Conservation (phyloP, 164 flowering plant genomes). For the Chimonanthus praecox region DNA sequence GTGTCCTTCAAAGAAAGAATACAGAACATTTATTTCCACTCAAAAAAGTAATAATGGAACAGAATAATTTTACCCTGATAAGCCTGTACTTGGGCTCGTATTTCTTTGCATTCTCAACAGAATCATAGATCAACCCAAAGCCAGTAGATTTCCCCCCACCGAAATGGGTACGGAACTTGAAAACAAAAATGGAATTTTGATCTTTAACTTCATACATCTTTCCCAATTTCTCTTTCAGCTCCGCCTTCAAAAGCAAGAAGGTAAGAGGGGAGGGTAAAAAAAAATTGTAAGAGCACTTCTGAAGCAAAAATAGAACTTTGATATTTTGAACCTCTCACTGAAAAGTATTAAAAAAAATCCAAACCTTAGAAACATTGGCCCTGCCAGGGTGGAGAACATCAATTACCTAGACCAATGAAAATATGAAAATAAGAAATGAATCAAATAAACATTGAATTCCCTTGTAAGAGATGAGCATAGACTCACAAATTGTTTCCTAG, state of each 20-base stretch:
- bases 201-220: conserved; percentile 61
- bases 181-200: conserved; percentile 53
- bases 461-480: background rate
- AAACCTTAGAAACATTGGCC: conserved; percentile 64
- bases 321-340: background rate
- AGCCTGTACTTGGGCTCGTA: conserved; percentile 73
- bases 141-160: conserved; percentile 79
- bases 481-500: conserved; percentile 20
- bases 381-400: conserved; percentile 77
- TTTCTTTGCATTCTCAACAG: conserved; percentile 64
- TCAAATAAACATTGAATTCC: too few species aligned
- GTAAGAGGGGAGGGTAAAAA: background rate
- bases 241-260: conserved; percentile 29
- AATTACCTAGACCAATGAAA: conserved; percentile 33
- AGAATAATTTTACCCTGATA: conserved; percentile 43
- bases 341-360: too few species aligned
- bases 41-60: background rate
- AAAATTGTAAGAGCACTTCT: background rate
- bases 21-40: too few species aligned
- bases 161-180: conserved; percentile 66
- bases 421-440: background rate
- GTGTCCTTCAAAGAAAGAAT: too few species aligned
- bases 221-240: conserved; percentile 56
- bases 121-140: conserved; percentile 60
- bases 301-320: background rate